phyloP scores from a whole-genome alignment of 768 basidiomycete species.

The Coprinopsis cinerea region DNA sequence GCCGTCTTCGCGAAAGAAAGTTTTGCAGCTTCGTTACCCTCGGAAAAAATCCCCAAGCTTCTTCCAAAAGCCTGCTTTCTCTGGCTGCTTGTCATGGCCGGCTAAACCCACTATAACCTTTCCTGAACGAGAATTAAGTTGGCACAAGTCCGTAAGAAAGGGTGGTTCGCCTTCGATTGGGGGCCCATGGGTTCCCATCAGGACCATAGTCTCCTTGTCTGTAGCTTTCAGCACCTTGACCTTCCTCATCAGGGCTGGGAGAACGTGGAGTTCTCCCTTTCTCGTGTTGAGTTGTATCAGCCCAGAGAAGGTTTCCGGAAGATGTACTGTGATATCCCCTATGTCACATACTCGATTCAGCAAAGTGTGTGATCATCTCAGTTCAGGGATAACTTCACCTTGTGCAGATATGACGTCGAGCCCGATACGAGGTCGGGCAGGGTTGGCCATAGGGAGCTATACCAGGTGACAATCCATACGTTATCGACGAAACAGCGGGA shows the following conservation, averaged over 20 bases:
- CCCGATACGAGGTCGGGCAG: slow-evolving; percentile 30
- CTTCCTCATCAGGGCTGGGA: slow-evolving; percentile 25
- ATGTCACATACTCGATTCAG: slow-evolving; percentile 3
- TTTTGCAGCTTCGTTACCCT: slow-evolving; percentile 2
- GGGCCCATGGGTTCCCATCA: slow-evolving; percentile 25
- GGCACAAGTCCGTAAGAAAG: slow-evolving; percentile 29
- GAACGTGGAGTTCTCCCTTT: slow-evolving; percentile 26
- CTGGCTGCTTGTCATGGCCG: slow-evolving; percentile 31
- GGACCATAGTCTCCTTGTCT: slow-evolving; percentile 31
- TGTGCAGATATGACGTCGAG: slow-evolving; percentile 29
- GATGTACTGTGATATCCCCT: slow-evolving; percentile 31
- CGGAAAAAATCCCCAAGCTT: slow-evolving; percentile 25
- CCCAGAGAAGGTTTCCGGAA: slow-evolving; percentile 33
- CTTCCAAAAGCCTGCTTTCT: slow-evolving; percentile 34
- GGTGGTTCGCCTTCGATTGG: slow-evolving; percentile 15
- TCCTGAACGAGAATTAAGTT: slow-evolving; percentile 30
- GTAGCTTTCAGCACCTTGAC: slow-evolving; percentile 29
- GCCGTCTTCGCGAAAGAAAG: neutral
- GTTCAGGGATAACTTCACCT: slow-evolving; percentile 19
- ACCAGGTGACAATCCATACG: no score
- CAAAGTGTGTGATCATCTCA: neutral
- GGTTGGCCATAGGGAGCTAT: no score
- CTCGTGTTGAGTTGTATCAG: slow-evolving; percentile 28
- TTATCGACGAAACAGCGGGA: neutral
- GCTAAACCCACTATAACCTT: slow-evolving; percentile 38